Conservation (phyloP, 306 rosid genomes). For the Gynostemma pentaphyllum region DNA sequence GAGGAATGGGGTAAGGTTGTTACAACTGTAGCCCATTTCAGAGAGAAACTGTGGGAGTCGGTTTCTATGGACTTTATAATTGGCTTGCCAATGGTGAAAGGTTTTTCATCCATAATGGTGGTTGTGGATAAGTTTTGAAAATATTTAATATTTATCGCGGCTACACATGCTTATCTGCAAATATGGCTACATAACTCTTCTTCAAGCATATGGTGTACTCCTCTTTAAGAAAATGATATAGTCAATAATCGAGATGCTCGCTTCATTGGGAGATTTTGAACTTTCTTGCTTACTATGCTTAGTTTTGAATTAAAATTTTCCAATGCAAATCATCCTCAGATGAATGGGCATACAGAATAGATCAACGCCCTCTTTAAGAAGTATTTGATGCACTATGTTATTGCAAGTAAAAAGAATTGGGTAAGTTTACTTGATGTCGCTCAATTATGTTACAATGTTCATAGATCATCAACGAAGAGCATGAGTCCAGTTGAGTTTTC, state of each 20-base stretch:
- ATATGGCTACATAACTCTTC: neutral
- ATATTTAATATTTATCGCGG: neutral
- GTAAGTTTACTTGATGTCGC: neutral
- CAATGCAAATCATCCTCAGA: neutral
- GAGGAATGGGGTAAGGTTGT: neutral
- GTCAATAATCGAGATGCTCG: too few relatives aligned
- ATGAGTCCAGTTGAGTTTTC: neutral
- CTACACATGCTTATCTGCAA: neutral
- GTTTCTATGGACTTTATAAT: conserved; percentile 8
- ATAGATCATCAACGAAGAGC: neutral
- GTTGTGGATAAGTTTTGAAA: neutral
- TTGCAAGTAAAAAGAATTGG: neutral
- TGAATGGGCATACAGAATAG: neutral
- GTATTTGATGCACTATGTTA: neutral
- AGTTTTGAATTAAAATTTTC: neutral
- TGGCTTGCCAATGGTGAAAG: neutral
- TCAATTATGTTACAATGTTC: conserved; percentile 1
- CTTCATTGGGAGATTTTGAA: too few relatives aligned
- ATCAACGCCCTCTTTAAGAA: neutral
- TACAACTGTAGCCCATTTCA: neutral
- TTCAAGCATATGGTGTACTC: too few relatives aligned
- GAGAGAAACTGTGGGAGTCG: neutral
- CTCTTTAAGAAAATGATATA: too few relatives aligned
- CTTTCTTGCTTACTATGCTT: neutral
- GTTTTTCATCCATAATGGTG: neutral